phyloP scores from a whole-genome alignment of 768 basidiomycete genomes.

The Hypholoma fasciculare region DNA sequence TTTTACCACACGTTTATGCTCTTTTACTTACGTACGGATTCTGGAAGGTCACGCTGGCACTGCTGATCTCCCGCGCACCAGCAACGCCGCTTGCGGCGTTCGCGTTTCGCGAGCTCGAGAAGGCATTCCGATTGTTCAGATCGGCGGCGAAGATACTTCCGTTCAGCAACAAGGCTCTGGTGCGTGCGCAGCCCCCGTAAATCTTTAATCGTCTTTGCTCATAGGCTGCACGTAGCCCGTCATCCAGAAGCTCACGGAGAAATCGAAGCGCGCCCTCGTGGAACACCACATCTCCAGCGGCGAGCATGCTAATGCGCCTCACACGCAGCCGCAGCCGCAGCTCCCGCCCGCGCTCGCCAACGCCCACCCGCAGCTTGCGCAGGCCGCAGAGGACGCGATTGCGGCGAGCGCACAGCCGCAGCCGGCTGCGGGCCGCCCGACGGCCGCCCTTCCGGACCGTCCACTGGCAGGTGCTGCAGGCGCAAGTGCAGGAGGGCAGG shows the following conservation, averaged over 20 bases:
- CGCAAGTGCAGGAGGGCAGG: slow-evolving; percentile 10
- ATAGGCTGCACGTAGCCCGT: slow-evolving; percentile 40
- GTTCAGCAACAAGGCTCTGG: slow-evolving; percentile 59
- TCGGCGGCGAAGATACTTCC: slow-evolving; percentile 60
- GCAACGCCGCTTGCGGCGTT: slow-evolving; percentile 54
- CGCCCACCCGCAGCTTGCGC: slow-evolving; percentile 32
- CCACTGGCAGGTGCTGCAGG: background rate
- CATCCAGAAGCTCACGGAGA: slow-evolving; percentile 54
- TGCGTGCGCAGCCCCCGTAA: slow-evolving; percentile 28
- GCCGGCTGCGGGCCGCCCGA: background rate
- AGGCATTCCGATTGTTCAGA: slow-evolving; percentile 55
- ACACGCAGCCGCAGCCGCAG: slow-evolving; percentile 16
- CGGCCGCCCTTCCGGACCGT: slow-evolving; percentile 4
- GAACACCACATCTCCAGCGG: slow-evolving; percentile 26
- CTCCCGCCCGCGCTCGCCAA: slow-evolving; percentile 35
- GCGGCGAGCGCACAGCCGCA: background rate
- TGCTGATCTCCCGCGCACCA: slow-evolving; percentile 65
- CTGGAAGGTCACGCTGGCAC: slow-evolving; percentile 58
- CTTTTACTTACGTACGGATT: background rate
- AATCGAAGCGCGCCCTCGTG: slow-evolving; percentile 45
- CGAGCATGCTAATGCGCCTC: slow-evolving; percentile 8
- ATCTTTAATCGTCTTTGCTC: background rate
- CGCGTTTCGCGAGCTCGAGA: slow-evolving; percentile 62
- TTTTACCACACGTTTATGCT: background rate
- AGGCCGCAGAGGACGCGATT: slow-evolving; percentile 25